Percentiles rank a stretch among this genome's conserved stretches.
Evolutionary conservation across 169 alveolate genomes (phyloP).

Genomic region (Cystoisospora suis): DNA sequence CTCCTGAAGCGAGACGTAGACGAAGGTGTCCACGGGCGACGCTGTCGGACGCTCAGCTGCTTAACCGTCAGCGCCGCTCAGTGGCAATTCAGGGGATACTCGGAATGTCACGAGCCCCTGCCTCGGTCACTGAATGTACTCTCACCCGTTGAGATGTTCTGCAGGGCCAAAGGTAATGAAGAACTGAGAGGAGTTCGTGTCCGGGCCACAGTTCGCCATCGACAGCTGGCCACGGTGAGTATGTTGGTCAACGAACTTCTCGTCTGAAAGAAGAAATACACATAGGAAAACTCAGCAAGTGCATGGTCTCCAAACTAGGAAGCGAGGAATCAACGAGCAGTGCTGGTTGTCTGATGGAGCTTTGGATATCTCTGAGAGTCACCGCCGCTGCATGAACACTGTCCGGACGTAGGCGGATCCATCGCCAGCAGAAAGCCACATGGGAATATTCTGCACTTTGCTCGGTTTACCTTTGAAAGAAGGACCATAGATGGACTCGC

Average conservation of each 20-base stretch:
- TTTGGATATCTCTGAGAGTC: too few relatives aligned
- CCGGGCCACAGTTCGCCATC: constrained; percentile 89
- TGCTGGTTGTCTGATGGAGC: too few relatives aligned
- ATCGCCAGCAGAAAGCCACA: background rate
- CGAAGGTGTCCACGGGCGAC: too few relatives aligned
- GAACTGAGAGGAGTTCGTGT: constrained; percentile 83
- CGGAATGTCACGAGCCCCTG: too few relatives aligned
- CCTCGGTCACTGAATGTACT: constrained; percentile 75
- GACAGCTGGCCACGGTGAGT: constrained; percentile 79
- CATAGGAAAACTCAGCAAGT: background rate
- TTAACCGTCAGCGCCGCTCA: too few relatives aligned
- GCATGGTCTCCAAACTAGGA: too few relatives aligned
- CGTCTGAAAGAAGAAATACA: constrained; percentile 54
- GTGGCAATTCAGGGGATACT: too few relatives aligned
- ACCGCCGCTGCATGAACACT: too few relatives aligned
- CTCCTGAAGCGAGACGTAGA: too few relatives aligned
- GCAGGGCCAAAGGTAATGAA: constrained; percentile 78
- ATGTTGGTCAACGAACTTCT: constrained; percentile 81
- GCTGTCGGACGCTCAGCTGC: background rate
- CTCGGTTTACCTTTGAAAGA: constrained; percentile 72
- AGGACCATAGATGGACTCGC: constrained; percentile 93
- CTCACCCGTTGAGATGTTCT: constrained; percentile 82
- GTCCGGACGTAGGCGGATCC: too few relatives aligned
- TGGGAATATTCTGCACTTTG: background rate
- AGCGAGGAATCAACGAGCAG: too few relatives aligned